These are phyloP conservation scores for Ulmus americana DNA, from an alignment of 331 rosid species.

Conservation along the genomic window DNA sequence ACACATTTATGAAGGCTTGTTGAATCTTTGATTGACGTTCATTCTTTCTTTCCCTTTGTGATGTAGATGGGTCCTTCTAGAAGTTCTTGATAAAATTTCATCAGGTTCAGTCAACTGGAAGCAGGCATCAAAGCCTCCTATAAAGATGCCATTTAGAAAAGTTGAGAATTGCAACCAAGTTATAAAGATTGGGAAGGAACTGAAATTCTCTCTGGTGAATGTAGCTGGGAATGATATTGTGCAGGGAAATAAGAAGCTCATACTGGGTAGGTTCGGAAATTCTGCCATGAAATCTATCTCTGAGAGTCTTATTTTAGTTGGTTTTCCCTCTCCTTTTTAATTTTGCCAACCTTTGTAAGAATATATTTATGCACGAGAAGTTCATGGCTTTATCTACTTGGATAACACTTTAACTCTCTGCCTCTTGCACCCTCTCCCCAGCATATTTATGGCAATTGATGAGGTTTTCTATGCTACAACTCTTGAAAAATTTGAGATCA, in stretches of 20 bases:
- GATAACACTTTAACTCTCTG: constrained; percentile 1
- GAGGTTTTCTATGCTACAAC: constrained; percentile 96
- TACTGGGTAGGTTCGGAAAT: constrained; percentile 52
- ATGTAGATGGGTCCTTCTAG: constrained; percentile 93
- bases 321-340: background rate
- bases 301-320: background rate
- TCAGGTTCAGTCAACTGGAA: constrained; percentile 93
- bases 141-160: constrained; percentile 97
- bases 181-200: constrained; percentile 67
- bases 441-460: constrained; percentile 95
- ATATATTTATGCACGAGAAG: too few species aligned
- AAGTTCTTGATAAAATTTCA: constrained; percentile 89
- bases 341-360: too few species aligned
- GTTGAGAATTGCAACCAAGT: constrained; percentile 99
- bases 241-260: constrained; percentile 97
- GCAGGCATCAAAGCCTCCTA: constrained; percentile 95
- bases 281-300: background rate
- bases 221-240: constrained; percentile 96
- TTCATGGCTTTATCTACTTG: background rate
- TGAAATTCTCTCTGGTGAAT: constrained; percentile 87
- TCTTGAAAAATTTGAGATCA: constrained; percentile 82
- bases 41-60: constrained; percentile 14
- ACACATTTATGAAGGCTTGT: background rate
- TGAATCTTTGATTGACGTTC: constrained; percentile 26
- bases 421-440: constrained; percentile 20